Base-by-base conservation (phyloP, 2,329 filamentous ascomycete genomes). In the Canariomyces notabilis region DNA sequence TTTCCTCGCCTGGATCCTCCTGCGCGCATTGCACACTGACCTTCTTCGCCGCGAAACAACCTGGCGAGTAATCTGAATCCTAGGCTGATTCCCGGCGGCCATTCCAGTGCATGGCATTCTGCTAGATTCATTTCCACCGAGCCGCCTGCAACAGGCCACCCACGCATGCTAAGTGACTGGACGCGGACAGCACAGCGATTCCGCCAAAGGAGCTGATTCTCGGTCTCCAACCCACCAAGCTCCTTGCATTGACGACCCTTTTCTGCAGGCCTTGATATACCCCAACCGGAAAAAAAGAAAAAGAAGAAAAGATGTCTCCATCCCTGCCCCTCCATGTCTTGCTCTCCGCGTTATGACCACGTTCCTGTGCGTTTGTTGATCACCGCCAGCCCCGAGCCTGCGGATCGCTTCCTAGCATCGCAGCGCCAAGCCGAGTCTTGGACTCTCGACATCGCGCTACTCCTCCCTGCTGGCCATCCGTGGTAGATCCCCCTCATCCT, bases 291-390 rank as follows among this genome's bases (percentile, higher is more conserved):
- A 29, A 12, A 9, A 29, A 9, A 29, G 14, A 29, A 29, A 29
- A 29, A 29, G 42, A 23, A 23, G 23, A 41, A 46, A 51, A 42
- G 42, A 56, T 58, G 54, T 49, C 50, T 52, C 49, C 37, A 31
- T 45, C 48, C 47, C 52, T 43, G 48, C 29, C 48, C 26, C 37
- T 39, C 37, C 29, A 38, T 43, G 41, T 51, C 29, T 44, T 46
- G 22, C n/a, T n/a, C n/a, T 49, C 43, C 32, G 46, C 52, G 37
- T 53, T 50, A 56, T 58, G 54, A 58, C 49, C 47, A 42, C 39
- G 52, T 34, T 40, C 44, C 35, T 48, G 48, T 42, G 53, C 50
- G 45, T 48, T 38, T 54, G 42, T 46, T 57, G 52, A 57, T 50
- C 49, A 41, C 49, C 53, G 37, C 42, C 23, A 52, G 49, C 37